These are phyloP conservation scores for Canavalia gladiata DNA, from an alignment of 306 rosid species.

Conservation along the genomic window DNA sequence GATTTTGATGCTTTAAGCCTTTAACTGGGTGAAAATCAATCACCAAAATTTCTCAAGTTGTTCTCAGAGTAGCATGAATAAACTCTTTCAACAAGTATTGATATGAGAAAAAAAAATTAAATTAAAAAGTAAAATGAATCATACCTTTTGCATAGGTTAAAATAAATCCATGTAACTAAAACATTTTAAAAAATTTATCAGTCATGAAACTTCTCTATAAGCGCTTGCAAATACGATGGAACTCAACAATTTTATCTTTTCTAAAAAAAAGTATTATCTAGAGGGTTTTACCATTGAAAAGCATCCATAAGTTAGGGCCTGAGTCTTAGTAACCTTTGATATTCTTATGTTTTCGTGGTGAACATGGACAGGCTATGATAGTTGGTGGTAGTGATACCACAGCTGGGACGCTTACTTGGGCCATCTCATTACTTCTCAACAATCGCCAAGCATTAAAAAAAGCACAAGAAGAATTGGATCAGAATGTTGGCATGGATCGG, in stretches of 20 bases:
- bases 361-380: constrained; percentile 52
- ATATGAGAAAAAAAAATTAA: too few species aligned
- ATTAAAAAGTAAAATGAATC: too few species aligned
- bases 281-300: neutral
- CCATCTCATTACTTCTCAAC: constrained; percentile 66
- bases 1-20: neutral
- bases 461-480: constrained; percentile 66
- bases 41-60: neutral
- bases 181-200: too few species aligned
- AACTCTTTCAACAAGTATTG: too few species aligned
- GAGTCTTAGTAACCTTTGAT: neutral
- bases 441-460: constrained; percentile 48
- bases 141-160: too few species aligned
- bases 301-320: neutral
- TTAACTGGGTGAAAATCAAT: neutral
- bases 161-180: too few species aligned
- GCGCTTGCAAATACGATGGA: too few species aligned
- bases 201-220: too few species aligned
- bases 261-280: too few species aligned
- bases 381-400: constrained; percentile 67
- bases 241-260: too few species aligned
- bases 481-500: constrained; percentile 54
- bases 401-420: constrained; percentile 62
- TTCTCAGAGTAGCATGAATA: neutral
- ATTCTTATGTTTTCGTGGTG: neutral